Evolutionary conservation across 495 filamentous ascomycete species (phyloP), one percentile per base, ranked within the genome.

Genomic region (Hypoxylon lienhwacheense): DNA sequence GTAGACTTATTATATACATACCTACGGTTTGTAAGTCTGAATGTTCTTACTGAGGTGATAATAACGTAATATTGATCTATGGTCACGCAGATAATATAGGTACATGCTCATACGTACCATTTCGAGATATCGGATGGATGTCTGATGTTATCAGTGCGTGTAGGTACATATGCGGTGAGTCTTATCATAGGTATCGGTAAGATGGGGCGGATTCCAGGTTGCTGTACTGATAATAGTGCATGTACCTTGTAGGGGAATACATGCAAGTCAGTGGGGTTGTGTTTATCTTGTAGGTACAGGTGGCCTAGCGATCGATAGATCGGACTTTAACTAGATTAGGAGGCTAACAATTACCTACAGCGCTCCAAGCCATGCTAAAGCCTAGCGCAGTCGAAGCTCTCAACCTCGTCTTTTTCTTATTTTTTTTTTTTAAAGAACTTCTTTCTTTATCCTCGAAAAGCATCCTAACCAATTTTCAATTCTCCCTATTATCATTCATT

Each of bases 251-350:
- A n/a, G n/a, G n/a, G n/a, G n/a, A n/a, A n/a, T n/a, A n/a, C n/a
- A n/a, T n/a, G n/a, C n/a, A n/a, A n/a, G n/a, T n/a, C n/a, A n/a
- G n/a, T n/a, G n/a, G n/a, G n/a, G n/a, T n/a, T n/a, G n/a, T n/a
- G n/a, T n/a, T n/a, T n/a, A n/a, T n/a, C n/a, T n/a, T n/a, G n/a
- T n/a, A n/a, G n/a, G n/a, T n/a, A n/a, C n/a, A n/a, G n/a, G n/a
- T n/a, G n/a, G n/a, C 42, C 29, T 37, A 47, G 45, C 33, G 46
- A 47, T 61, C 46, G 45, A 55, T 55, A 55, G 57, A 61, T 61
- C 46, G 46, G 51, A 55, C 57, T 31, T 61, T 33, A 41, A 48
- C 35, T 39, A 26, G 48, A 21, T 20, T 45, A 40, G 21, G 8
- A 17, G 8, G 33, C 43, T 39, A 36, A 43, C 35, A 22, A 34